Evolutionary conservation across 495 filamentous ascomycete genomes (phyloP), one percentile per base, ranked within the genome.

Genomic region (Penicillium chermesinum): DNA sequence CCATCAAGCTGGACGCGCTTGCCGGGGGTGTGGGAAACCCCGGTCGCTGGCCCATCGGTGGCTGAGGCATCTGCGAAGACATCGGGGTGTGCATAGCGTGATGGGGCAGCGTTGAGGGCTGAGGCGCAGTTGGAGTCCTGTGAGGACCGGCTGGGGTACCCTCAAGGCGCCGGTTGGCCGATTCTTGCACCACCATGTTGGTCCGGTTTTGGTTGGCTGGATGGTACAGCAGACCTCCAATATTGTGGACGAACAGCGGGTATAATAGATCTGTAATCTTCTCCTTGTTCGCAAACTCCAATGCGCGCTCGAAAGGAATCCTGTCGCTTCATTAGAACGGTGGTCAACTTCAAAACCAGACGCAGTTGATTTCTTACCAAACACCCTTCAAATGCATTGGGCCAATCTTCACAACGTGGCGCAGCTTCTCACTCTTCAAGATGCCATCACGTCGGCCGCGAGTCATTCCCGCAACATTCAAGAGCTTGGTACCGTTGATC

Each of bases 311-410:
- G 55, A 94, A 98, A 7, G 93, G 93, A 61, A 98, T 98, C 91
- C 91, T 96, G 55, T 15, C 21, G 25, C 4, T 30, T 30, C 25
- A 10, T 30, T 30, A 30, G 25, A 4, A n/a, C n/a, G n/a, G n/a
- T n/a, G n/a, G n/a, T n/a, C n/a, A n/a, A n/a, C n/a, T n/a, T n/a
- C n/a, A n/a, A n/a, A n/a, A 39, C n/a, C n/a, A n/a, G n/a, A n/a
- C n/a, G n/a, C n/a, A n/a, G n/a, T n/a, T n/a, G n/a, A n/a, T n/a
- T n/a, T 44, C 91, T 66, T 80, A 97, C 93, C 93, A 98, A 47
- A 98, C 93, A 58, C 93, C 93, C 69, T 98, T 98, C 19, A 98
- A 72, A 62, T 98, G 93, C 93, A 98, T 98, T 3, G 93, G 93
- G 0, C 93, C 93, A 58, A 98, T 98, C 69, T 98, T 98, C 43